Evolutionary conservation across 352 stramenopile species (phyloP).

Genomic region (Thraustochytrium sp.): DNA sequence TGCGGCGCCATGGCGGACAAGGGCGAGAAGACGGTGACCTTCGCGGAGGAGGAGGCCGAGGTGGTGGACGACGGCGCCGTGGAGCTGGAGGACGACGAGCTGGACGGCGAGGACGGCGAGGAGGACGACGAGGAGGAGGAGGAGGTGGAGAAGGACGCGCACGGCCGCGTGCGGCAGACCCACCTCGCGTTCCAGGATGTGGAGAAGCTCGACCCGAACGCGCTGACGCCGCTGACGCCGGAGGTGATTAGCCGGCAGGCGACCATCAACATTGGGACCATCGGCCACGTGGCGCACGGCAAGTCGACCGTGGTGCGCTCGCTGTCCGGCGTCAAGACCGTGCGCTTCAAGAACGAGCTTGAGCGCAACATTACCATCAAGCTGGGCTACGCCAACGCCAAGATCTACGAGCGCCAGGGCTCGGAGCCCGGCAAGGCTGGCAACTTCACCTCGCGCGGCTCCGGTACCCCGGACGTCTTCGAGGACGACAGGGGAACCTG

Average conservation of each 20-base stretch:
- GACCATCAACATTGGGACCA: conserved; percentile 99
- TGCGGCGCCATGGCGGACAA: not conserved
- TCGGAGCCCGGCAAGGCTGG: conserved; percentile 45
- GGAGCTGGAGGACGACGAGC: not conserved
- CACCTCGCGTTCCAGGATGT: conserved; percentile 74
- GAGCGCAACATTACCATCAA: conserved; percentile 99
- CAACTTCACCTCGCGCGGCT: conserved; percentile 46
- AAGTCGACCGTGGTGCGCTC: conserved; percentile 99
- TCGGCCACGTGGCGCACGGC: conserved; percentile 98
- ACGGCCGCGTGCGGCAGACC: conserved; percentile 1
- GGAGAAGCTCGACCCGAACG: conserved; percentile 83
- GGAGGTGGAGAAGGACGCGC: not conserved
- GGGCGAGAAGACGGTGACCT: not conserved
- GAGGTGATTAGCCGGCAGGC: conserved; percentile 93
- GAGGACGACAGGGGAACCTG: conserved; percentile 59
- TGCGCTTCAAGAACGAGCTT: conserved; percentile 97
- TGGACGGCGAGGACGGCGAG: not conserved
- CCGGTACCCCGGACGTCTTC: conserved; percentile 42
- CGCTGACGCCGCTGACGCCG: conserved; percentile 92
- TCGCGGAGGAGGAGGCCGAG: not conserved
- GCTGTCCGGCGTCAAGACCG: conserved; percentile 90
- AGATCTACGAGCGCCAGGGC: conserved; percentile 90
- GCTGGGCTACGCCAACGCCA: conserved; percentile 99
- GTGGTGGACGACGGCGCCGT: not conserved
- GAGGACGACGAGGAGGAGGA: not conserved